Conservation (phyloP, 257 asterid species). For the Ocimum tenuiflorum region DNA sequence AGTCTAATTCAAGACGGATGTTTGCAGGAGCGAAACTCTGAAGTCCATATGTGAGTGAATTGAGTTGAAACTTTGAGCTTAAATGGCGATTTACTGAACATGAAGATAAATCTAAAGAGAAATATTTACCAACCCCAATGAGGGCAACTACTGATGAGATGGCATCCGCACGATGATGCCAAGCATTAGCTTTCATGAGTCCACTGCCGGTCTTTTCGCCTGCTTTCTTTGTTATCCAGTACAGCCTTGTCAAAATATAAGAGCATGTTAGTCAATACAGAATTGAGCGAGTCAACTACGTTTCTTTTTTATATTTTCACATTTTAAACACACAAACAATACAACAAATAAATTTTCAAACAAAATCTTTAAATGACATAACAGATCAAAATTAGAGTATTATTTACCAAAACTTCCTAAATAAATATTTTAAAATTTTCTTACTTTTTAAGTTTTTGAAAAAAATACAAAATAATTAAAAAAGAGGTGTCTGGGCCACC, state of each 20-base stretch:
- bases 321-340: too few species aligned
- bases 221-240: conserved; percentile 75
- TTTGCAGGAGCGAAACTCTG: neutral
- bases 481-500: too few species aligned
- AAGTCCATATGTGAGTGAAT: neutral
- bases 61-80: neutral
- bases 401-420: too few species aligned
- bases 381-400: too few species aligned
- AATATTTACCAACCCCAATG: conserved; percentile 96
- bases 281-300: neutral
- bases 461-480: too few species aligned
- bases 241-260: conserved; percentile 39
- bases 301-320: too few species aligned
- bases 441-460: too few species aligned
- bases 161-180: conserved; percentile 99
- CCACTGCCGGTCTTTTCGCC: conserved; percentile 95
- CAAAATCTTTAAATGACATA: too few species aligned
- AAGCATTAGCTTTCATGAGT: conserved; percentile 96
- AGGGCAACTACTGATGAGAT: conserved; percentile 90
- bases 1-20: neutral
- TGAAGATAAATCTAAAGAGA: conserved; percentile 13
- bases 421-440: too few species aligned
- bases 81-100: neutral
- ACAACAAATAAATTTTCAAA: too few species aligned
- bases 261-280: conserved; percentile 2